These are phyloP conservation scores for Acanthamoeba royreba DNA, from an alignment of 208 protist species.

Conservation along the genomic window DNA sequence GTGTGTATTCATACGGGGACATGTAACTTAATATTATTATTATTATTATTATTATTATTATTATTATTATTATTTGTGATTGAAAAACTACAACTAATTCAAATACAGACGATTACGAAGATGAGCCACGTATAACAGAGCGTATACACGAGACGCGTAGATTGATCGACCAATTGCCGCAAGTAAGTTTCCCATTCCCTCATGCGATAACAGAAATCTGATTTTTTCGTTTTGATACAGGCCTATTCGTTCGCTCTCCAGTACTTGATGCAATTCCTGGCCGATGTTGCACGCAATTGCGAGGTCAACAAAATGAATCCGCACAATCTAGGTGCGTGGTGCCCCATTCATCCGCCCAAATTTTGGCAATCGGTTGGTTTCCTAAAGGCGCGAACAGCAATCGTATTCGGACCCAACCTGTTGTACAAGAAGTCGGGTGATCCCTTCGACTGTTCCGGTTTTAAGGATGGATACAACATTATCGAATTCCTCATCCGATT, in stretches of 20 bases:
- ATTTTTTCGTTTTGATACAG: too few species aligned
- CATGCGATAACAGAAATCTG: neutral
- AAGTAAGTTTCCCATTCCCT: neutral
- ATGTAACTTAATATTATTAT: too few species aligned
- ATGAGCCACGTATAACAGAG: neutral
- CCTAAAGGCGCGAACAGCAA: neutral
- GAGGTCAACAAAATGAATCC: conserved; percentile 8
- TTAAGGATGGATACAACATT: neutral
- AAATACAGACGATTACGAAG: neutral
- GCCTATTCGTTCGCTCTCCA: neutral
- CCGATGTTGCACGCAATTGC: neutral
- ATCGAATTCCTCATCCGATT: neutral
- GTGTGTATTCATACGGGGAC: neutral
- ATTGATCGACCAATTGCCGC: neutral
- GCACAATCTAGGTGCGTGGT: neutral
- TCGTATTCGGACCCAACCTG: neutral
- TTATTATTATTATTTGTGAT: neutral
- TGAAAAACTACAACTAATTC: neutral
- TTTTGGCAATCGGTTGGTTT: neutral
- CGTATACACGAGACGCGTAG: neutral
- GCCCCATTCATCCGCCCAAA: neutral
- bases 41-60: neutral
- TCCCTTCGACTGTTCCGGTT: neutral
- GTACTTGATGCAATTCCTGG: conserved; percentile 15
- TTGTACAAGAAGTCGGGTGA: neutral